Base-by-base conservation (phyloP, 306 rosid genomes). In the Fagus crenata region DNA sequence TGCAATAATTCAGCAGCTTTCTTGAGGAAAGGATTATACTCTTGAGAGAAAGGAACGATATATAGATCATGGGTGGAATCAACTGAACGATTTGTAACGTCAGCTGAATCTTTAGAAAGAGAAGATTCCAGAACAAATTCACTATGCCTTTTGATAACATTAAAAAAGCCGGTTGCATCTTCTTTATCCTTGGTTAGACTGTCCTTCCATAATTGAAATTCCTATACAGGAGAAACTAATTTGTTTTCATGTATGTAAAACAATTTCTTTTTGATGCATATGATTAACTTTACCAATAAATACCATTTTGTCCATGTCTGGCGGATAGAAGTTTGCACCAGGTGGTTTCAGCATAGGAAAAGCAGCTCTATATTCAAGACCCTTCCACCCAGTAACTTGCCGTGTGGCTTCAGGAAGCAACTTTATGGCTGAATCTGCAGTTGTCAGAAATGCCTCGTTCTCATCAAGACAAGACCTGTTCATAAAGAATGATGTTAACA, bases 291-390 rank as follows among this genome's bases (percentile, higher is more conserved):
- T 69, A 70, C 33, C 46, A 59, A 22, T 28, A 54, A 58, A 41
- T 92, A 95, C 98, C 97, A 2, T 81, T 89, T 89, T 95, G 83
- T 95, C 93, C 97, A 95, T 90, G 82, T 95, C 98, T 5, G 96
- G 90, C 33, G 98, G 98, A 75, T 95, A 95, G 87, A 95, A 95
- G 83, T 95, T 92, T 81, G 96, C 98, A 71, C 97, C 92, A 5
- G 90, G 90, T 58, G 97, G 97, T 79, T 92, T 95, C 80, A 42
- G 76, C 69, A 70, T 2, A 18, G 98, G 97, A 86, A 95, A 90
- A 64, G 93, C 98, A 74, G 88, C 90, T 86, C 86, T 90, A 78
- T 90, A 95, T 85, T 90, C 88, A 58, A 95, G 81, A 79, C 98
- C 98, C 80, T 89, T 92, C 98, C 98, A 92, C 61, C 85, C 87